Base-by-base conservation (phyloP, 306 rosid species). In the Sindora glabra region DNA sequence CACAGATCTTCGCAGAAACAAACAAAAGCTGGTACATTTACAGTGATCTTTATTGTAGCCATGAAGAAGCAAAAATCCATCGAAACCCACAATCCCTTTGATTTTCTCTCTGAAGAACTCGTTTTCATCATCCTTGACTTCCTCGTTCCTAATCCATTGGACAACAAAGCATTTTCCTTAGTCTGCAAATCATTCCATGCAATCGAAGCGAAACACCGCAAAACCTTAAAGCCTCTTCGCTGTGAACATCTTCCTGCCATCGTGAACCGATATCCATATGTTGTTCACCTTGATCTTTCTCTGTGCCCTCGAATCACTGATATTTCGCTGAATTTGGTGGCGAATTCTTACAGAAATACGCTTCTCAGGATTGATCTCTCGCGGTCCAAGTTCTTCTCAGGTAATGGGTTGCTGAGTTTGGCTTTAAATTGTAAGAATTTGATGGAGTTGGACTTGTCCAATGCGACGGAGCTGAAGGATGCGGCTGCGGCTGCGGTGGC, bases 371-470 rank as follows among this genome's bases (percentile, higher is more conserved):
- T 89, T n/a, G 85, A 89, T 56, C 89, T 92, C 15, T 92, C 99
- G 37, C 46, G 75, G 55, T 92, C 99, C 17, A 68, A 58, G 44
- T 74, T 67, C 58, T 92, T 92, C 70, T 72, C 90, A 1, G 85
- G 68, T 9, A 38, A 51, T 2, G 99, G 99, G 46, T 29, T 92
- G 55, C 9, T 58, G 48, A 72, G 60, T 18, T 15, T 92, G 59
- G 80, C 75, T 0, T 4, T 50, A 12, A 67, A 44, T 7, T 92
- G 99, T 27, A 15, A 49, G 36, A 69, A 73, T 42, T 56, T 92
- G 77, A 79, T 72, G 54, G 99, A 92, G 83, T 63, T 92, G 18
- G 81, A 92, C 67, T 59, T 89, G 65, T 86, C 95, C 1, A 92
- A 92, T 65, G 87, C 90, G 42, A 92, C 95, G 47, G 90, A 80